These are phyloP conservation scores for Chionographis japonica DNA, from an alignment of 106 monocot species.

Conservation along the genomic window DNA sequence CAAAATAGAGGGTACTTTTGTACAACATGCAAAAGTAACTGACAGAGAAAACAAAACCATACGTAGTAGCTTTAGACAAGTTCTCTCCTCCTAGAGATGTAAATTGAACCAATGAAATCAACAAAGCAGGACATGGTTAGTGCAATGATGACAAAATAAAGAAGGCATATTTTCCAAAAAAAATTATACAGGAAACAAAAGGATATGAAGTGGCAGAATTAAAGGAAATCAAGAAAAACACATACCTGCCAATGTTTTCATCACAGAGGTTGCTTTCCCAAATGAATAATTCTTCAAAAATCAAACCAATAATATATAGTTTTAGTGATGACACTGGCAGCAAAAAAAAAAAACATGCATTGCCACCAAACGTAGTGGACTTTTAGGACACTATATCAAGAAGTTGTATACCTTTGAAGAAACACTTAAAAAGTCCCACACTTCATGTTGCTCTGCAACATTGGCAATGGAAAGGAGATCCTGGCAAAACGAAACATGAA, in stretches of 20 bases:
- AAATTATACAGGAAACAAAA: background rate
- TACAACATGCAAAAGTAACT: too few species aligned
- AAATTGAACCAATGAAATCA: too few species aligned
- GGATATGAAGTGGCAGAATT: background rate
- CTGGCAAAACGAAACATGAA: slow-evolving; percentile 27
- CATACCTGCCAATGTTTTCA: slow-evolving; percentile 98
- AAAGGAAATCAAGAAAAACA: background rate
- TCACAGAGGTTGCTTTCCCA: slow-evolving; percentile 90
- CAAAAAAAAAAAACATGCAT: background rate
- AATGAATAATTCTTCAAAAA: slow-evolving; percentile 89
- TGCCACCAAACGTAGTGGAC: background rate
- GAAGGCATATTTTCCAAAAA: too few species aligned
- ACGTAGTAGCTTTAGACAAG: too few species aligned
- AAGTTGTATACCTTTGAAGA: slow-evolving; percentile 69
- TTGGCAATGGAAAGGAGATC: slow-evolving; percentile 89
- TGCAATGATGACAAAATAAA: background rate
- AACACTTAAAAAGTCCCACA: slow-evolving; percentile 93
- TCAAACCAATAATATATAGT: slow-evolving; percentile 2
- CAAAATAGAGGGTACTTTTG: too few species aligned
- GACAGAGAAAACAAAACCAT: too few species aligned
- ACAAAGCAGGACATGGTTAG: too few species aligned
- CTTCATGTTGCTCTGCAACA: slow-evolving; percentile 98
- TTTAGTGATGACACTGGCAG: slow-evolving; percentile 4
- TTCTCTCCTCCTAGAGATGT: too few species aligned
- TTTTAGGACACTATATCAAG: too few species aligned